Percentiles rank a stretch among this genome's conserved stretches.
Evolutionary conservation across 1,284 basidiomycete species (phyloP).

Genomic region (Pseudozyma pruni): DNA sequence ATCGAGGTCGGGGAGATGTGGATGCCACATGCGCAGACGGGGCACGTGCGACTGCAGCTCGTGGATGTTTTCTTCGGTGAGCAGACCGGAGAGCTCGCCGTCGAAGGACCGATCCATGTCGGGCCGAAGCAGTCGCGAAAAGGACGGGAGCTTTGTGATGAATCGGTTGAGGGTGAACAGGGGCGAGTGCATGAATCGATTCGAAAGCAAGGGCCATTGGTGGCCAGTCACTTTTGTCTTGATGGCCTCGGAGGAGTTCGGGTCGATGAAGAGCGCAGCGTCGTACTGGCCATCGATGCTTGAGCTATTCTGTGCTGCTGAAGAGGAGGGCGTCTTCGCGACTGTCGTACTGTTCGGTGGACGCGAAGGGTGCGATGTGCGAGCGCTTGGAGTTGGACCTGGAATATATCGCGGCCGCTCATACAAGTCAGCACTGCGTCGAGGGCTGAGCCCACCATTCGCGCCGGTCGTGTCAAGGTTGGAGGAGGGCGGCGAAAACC

Average conservation of each 20-base stretch:
- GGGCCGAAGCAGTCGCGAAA: constrained; percentile 16
- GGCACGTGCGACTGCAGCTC: constrained; percentile 14
- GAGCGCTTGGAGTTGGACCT: background rate
- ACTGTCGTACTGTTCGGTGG: background rate
- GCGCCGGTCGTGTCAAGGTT: no score
- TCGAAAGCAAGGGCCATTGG: constrained; percentile 5
- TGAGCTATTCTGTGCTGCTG: no score
- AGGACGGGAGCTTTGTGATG: constrained; percentile 23
- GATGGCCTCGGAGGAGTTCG: background rate
- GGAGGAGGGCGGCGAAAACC: background rate
- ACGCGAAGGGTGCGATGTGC: constrained; percentile 1
- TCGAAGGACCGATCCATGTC: constrained; percentile 19
- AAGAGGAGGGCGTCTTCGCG: background rate
- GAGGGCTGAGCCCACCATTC: background rate
- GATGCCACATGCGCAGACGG: constrained; percentile 31
- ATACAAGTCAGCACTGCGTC: constrained; percentile 4
- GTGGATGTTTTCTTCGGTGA: constrained; percentile 24
- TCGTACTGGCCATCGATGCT: constrained; percentile 8
- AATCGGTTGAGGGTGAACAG: constrained; percentile 26
- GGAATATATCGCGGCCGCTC: background rate
- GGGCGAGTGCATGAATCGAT: constrained; percentile 9
- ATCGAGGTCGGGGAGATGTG: constrained; percentile 18
- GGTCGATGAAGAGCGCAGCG: constrained; percentile 23
- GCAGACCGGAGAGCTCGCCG: constrained; percentile 12
- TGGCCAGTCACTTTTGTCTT: background rate